A percentile compares a stretch with the other conserved stretches of the same genome.
These are phyloP conservation scores for Entonaema liquescens DNA, from an alignment of 495 filamentous ascomycete genomes.

Conservation along the genomic window DNA sequence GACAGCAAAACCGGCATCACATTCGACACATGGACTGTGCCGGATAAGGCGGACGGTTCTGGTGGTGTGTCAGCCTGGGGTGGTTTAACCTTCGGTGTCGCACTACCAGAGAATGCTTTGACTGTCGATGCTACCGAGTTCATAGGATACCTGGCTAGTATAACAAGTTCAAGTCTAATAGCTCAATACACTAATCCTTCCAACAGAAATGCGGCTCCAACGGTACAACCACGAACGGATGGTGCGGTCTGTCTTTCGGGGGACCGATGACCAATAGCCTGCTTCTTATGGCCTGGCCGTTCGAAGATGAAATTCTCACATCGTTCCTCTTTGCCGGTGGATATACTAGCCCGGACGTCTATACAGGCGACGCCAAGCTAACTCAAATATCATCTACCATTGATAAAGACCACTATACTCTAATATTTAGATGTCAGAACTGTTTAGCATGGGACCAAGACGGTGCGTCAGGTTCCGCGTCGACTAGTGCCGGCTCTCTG, in stretches of 20 bases:
- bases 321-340: conserved; percentile 65
- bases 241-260: conserved; percentile 65
- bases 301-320: conserved; percentile 59
- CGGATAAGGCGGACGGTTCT: conserved; percentile 33
- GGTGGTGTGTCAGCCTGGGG: conserved; percentile 38
- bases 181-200: conserved; percentile 33
- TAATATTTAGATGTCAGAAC: conserved; percentile 70
- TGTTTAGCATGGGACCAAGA: conserved; percentile 67
- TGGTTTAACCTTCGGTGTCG: conserved; percentile 59
- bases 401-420: conserved; percentile 61
- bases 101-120: conserved; percentile 54
- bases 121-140: conserved; percentile 57
- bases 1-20: conserved; percentile 46
- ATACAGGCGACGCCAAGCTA: conserved; percentile 65
- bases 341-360: conserved; percentile 65
- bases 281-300: conserved; percentile 65
- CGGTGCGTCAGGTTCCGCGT: conserved; percentile 51
- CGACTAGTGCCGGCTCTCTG: conserved; percentile 48
- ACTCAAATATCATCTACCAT: conserved; percentile 66
- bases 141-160: conserved; percentile 55
- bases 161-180: not conserved
- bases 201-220: conserved; percentile 31
- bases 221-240: conserved; percentile 53
- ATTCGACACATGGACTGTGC: conserved; percentile 44
- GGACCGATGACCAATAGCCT: conserved; percentile 67